Conservation (phyloP, 306 rosid species). For the Quillaja saponaria region DNA sequence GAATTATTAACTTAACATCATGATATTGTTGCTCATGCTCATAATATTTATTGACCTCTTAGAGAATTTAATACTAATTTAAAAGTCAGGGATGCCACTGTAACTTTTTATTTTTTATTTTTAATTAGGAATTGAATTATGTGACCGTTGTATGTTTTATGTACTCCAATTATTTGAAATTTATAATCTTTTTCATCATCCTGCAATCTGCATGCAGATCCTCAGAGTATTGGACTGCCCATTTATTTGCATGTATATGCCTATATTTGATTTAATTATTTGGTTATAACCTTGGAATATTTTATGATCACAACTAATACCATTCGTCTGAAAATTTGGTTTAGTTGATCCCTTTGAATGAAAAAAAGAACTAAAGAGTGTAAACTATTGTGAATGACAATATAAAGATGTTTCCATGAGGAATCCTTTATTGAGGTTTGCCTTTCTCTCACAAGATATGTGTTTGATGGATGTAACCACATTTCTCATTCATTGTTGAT, state of each 20-base stretch:
- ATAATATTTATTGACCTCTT: no score
- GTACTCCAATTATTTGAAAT: no score
- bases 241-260: slow-evolving; percentile 20
- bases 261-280: slow-evolving; percentile 6
- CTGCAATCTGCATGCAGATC: no score
- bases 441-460: background rate
- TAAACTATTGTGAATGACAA: background rate
- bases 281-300: background rate
- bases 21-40: no score
- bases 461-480: slow-evolving; percentile 2
- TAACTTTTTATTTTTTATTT: no score
- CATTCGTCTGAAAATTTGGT: background rate
- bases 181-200: no score
- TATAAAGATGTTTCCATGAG: background rate
- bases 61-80: no score
- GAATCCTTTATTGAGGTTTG: no score
- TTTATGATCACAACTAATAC: background rate
- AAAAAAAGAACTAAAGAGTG: background rate
- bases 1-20: no score
- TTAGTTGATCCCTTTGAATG: background rate
- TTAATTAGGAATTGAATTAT: no score
- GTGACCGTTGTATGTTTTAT: no score
- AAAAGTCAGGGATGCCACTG: no score
- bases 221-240: background rate
- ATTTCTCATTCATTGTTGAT: slow-evolving; percentile 13